These are phyloP conservation scores for Allodekkera sacchari DNA, from an alignment of 805 yeast species.

Conservation along the genomic window DNA sequence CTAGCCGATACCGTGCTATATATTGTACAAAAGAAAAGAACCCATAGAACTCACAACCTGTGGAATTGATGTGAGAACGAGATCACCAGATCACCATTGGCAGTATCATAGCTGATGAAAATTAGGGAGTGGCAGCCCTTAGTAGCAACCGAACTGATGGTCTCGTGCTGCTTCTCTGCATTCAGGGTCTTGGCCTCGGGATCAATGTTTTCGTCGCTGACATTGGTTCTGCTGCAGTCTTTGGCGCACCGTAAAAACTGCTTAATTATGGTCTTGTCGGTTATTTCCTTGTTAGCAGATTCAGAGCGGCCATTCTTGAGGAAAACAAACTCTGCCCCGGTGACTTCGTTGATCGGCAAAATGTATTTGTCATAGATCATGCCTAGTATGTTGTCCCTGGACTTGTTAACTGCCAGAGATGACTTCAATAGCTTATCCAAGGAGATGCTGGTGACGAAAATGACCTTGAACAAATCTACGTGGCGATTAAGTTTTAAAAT, in stretches of 20 bases:
- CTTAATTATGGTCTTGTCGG: constrained; percentile 5
- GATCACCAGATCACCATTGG: constrained; percentile 19
- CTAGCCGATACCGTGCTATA: no score
- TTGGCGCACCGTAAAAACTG: constrained; percentile 12
- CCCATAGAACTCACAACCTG: background rate
- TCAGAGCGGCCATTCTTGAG: background rate
- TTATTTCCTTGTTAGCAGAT: background rate
- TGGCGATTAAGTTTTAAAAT: constrained; percentile 17
- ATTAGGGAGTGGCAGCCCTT: constrained; percentile 21
- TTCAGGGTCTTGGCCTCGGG: constrained; percentile 14
- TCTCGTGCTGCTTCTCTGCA: constrained; percentile 6
- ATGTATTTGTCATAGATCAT: constrained; percentile 21
- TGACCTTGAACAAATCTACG: constrained; percentile 18
- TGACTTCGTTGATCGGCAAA: constrained; percentile 20
- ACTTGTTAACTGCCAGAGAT: constrained; percentile 13
- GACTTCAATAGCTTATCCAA: constrained; percentile 16
- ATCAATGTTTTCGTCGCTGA: constrained; percentile 10
- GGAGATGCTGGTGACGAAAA: constrained; percentile 14
- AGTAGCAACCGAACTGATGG: constrained; percentile 2
- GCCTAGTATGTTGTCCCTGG: constrained; percentile 15
- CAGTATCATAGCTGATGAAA: constrained; percentile 18
- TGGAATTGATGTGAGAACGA: constrained; percentile 24
- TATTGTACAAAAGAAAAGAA: background rate
- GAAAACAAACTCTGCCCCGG: constrained; percentile 23
- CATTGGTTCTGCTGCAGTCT: constrained; percentile 1